phyloP scores from a whole-genome alignment of 179 eudicot species.

The Silene noctiflora region DNA sequence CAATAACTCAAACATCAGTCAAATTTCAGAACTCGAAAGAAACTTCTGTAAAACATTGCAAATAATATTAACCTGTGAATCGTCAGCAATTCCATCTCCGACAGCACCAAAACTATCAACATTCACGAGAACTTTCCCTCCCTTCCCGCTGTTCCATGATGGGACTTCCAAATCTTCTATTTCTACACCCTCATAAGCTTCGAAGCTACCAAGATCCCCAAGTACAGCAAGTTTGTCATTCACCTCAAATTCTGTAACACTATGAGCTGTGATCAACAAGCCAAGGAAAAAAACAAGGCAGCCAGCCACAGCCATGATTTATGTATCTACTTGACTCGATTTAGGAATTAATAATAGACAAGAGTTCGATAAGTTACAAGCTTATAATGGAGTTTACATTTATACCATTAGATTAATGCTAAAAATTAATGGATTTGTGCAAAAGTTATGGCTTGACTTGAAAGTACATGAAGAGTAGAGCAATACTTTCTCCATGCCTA shows the following conservation, averaged over 20 bases:
- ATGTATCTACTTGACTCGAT: conserved; percentile 21
- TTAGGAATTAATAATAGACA: conserved; percentile 19
- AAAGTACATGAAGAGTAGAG: conserved; percentile 58
- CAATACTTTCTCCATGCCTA: conserved; percentile 53
- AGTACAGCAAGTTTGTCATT: conserved; percentile 30
- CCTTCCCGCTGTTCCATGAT: conserved; percentile 38
- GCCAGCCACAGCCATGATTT: conserved; percentile 38
- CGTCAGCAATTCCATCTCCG: conserved; percentile 84
- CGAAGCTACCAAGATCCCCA: conserved; percentile 44
- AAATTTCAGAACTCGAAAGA: background rate
- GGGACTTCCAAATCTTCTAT: conserved; percentile 35
- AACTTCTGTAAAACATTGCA: background rate
- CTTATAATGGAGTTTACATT: conserved; percentile 35
- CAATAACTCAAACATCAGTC: background rate
- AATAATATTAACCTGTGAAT: conserved; percentile 51
- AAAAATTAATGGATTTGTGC: conserved; percentile 41
- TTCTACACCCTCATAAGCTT: conserved; percentile 42
- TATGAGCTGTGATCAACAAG: conserved; percentile 46
- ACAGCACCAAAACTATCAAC: conserved; percentile 79
- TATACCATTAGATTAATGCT: conserved; percentile 49
- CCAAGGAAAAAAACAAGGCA: conserved; percentile 38
- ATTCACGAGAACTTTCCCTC: conserved; percentile 58
- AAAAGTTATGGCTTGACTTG: conserved; percentile 68
- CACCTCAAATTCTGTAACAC: conserved; percentile 32
- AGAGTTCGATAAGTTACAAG: conserved; percentile 38